Percentiles rank a stretch among this genome's conserved stretches.
Evolutionary conservation across 805 yeast species (phyloP).

Genomic region (Cyberlindnera veronae): DNA sequence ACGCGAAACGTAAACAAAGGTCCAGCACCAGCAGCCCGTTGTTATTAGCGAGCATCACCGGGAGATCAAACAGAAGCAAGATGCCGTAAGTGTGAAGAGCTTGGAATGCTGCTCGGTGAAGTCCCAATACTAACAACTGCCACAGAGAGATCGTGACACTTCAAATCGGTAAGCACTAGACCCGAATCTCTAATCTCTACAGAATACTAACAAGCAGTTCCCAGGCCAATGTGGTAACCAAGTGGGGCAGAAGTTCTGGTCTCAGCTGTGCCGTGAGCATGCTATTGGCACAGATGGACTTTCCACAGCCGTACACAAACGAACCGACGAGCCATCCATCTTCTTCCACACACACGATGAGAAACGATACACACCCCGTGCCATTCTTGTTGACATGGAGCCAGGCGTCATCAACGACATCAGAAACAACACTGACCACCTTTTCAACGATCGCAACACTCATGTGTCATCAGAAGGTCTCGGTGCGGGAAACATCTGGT

Average conservation of each 20-base stretch:
- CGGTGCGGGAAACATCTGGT: constrained; percentile 98
- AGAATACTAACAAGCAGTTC: constrained; percentile 29
- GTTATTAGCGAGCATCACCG: neutral
- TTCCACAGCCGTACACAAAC: constrained; percentile 19
- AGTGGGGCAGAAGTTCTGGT: constrained; percentile 91
- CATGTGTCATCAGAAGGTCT: constrained; percentile 77
- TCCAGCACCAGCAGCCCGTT: neutral
- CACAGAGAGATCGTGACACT: constrained; percentile 18
- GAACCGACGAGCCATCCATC: constrained; percentile 75
- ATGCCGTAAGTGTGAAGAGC: constrained; percentile 4
- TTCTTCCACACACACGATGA: constrained; percentile 78
- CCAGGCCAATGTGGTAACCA: constrained; percentile 92
- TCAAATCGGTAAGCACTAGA: constrained; percentile 12
- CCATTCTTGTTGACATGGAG: constrained; percentile 82
- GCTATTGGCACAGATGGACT: constrained; percentile 52
- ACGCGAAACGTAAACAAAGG: constrained; percentile 3
- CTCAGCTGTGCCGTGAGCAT: constrained; percentile 81
- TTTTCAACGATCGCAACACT: constrained; percentile 81
- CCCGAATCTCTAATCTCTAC: neutral
- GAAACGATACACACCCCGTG: constrained; percentile 82
- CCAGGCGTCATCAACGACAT: constrained; percentile 81
- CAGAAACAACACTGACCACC: constrained; percentile 45
- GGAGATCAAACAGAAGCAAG: neutral
- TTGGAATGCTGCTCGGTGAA: neutral
- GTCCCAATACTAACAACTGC: neutral